These are phyloP conservation scores for Pichia gijzeniarum DNA, from an alignment of 805 yeast genomes.

Conservation along the genomic window DNA sequence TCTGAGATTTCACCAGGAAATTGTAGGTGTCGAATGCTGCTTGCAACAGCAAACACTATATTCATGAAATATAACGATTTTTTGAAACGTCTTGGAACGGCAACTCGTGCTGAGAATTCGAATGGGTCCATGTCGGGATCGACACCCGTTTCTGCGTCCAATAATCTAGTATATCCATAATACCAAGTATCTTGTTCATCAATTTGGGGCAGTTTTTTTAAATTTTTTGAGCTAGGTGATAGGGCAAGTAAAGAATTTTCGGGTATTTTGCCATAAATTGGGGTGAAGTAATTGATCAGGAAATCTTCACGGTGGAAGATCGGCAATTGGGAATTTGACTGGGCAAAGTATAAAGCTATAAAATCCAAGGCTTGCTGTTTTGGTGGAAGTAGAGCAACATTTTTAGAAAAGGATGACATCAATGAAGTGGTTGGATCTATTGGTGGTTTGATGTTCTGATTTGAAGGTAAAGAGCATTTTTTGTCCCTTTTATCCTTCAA, in stretches of 20 bases:
- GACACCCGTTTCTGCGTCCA: constrained; percentile 25
- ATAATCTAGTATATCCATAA: constrained; percentile 32
- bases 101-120: constrained; percentile 32
- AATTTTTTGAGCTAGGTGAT: constrained; percentile 42
- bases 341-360: constrained; percentile 62
- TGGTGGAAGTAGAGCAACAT: constrained; percentile 55
- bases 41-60: constrained; percentile 73
- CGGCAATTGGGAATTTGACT: constrained; percentile 79
- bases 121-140: constrained; percentile 26
- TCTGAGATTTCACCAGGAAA: constrained; percentile 62
- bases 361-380: constrained; percentile 64
- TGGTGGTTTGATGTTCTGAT: neutral
- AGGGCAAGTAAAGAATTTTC: constrained; percentile 51
- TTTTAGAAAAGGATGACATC: constrained; percentile 7
- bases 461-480: constrained; percentile 1
- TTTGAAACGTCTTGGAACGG: constrained; percentile 42
- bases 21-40: constrained; percentile 64
- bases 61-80: constrained; percentile 64
- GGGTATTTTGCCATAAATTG: constrained; percentile 69
- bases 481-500: neutral
- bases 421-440: constrained; percentile 11
- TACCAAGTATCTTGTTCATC: constrained; percentile 41
- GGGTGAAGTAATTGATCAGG: constrained; percentile 58
- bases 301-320: constrained; percentile 77
- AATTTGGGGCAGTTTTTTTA: constrained; percentile 23